phyloP scores from a whole-genome alignment of 2,329 filamentous ascomycete genomes.

The Ilyonectria mors-panacis region DNA sequence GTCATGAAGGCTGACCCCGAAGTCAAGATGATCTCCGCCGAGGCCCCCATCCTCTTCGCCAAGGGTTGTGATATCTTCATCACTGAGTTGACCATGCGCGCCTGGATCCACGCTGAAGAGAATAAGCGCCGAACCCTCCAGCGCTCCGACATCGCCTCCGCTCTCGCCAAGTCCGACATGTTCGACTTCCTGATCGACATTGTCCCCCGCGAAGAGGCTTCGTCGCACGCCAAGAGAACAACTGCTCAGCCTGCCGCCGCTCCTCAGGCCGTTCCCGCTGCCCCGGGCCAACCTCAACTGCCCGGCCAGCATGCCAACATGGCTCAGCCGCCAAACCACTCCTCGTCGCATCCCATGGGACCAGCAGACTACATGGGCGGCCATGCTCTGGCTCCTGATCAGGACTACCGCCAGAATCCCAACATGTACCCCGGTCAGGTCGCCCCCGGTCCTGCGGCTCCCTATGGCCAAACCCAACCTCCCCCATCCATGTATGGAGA shows the following conservation, averaged over 20 bases:
- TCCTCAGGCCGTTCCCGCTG: slow-evolving; percentile 62
- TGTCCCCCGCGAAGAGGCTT: slow-evolving; percentile 93
- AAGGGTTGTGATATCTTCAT: slow-evolving; percentile 99
- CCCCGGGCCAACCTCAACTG: slow-evolving; percentile 66
- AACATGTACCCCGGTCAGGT: slow-evolving; percentile 88
- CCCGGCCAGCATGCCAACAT: slow-evolving; percentile 66
- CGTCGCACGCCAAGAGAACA: slow-evolving; percentile 85
- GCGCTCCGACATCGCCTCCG: slow-evolving; percentile 95
- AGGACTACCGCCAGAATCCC: slow-evolving; percentile 84
- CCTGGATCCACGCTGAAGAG: slow-evolving; percentile 99
- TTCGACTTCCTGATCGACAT: slow-evolving; percentile 99
- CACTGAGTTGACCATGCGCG: slow-evolving; percentile 98
- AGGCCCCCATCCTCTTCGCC: slow-evolving; percentile 96
- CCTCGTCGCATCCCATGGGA: slow-evolving; percentile 70
- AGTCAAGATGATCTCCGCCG: slow-evolving; percentile 99
- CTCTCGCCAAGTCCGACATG: slow-evolving; percentile 98
- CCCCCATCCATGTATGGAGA: slow-evolving; percentile 78
- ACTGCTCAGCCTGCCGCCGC: slow-evolving; percentile 64
- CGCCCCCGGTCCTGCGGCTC: slow-evolving; percentile 78
- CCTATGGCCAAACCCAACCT: slow-evolving; percentile 84
- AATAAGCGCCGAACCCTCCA: slow-evolving; percentile 98
- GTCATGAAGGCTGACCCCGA: slow-evolving; percentile 99
- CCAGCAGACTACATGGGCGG: slow-evolving; percentile 74
- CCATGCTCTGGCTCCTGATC: slow-evolving; percentile 76
- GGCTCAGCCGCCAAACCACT: slow-evolving; percentile 70